These are phyloP conservation scores for Irpex lacteus DNA, from an alignment of 1,284 basidiomycete genomes.

Conservation along the genomic window DNA sequence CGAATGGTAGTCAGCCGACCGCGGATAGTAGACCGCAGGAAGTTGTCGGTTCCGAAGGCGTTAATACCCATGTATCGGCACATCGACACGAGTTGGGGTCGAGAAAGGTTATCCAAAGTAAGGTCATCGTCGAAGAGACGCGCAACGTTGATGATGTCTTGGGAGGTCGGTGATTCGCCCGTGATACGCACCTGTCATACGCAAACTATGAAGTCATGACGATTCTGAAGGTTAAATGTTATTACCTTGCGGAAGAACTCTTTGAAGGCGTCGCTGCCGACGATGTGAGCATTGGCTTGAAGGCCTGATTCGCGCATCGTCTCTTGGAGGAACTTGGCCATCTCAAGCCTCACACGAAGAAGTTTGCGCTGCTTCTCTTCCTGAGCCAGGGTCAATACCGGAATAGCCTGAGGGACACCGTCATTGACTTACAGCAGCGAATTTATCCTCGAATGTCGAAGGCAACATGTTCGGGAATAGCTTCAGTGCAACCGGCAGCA, in stretches of 20 bases:
- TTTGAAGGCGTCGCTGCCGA: constrained; percentile 95
- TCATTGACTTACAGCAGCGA: constrained; percentile 67
- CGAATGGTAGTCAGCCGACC: constrained; percentile 82
- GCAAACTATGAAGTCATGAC: constrained; percentile 1
- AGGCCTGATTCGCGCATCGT: constrained; percentile 93
- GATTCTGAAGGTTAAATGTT: constrained; percentile 1
- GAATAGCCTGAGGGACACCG: background rate
- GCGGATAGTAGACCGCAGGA: constrained; percentile 92
- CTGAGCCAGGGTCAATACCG: constrained; percentile 36
- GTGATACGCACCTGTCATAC: constrained; percentile 79
- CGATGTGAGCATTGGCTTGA: constrained; percentile 88
- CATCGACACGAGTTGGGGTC: constrained; percentile 97
- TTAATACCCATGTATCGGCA: constrained; percentile 98
- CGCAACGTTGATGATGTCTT: constrained; percentile 92
- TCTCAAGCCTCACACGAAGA: constrained; percentile 91
- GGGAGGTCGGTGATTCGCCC: constrained; percentile 86
- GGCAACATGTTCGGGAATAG: constrained; percentile 99
- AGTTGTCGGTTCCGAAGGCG: constrained; percentile 99
- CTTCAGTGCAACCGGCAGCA: constrained; percentile 96
- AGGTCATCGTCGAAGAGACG: constrained; percentile 97
- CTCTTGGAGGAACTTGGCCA: constrained; percentile 99
- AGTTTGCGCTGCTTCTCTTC: constrained; percentile 98
- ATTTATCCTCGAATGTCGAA: constrained; percentile 98
- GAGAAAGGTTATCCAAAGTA: constrained; percentile 95
- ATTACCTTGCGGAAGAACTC: constrained; percentile 96